Evolutionary conservation across 306 rosid species (phyloP), one percentile per base, ranked within the genome.

Genomic region (Fragaria nilgerrensis): DNA sequence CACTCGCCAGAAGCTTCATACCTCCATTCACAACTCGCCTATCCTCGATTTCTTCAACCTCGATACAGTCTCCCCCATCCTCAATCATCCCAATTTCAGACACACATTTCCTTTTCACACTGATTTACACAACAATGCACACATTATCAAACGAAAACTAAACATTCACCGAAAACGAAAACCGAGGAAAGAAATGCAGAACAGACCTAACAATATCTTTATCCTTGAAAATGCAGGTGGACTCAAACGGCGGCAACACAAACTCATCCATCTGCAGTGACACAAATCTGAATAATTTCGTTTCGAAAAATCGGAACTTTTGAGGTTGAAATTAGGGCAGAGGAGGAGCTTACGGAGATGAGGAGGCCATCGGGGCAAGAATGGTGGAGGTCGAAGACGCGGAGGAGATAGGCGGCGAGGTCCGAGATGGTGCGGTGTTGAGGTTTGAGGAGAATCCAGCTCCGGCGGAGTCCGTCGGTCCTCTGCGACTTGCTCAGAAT

Each of bases 171-270:
- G 29, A 20, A 15, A 41, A 44, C 16, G 36, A 7, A 44, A 44
- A 62, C 13, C 1, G 20, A 29, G 5, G 6, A 10, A 22, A 2
- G 23, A n/a, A 76, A 2, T 3, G 72, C 14, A 1, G 53, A 77
- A 86, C 92, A 78, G 48, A 96, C 98, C 94, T 70, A 72, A 96
- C 68, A 70, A 92, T 82, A 78, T 92, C 99, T 76, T 81, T 87
- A 29, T 96, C 98, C 92, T 84, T 92, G 82, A 96, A 86, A 83
- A 96, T 87, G 80, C 84, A 75, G 45, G 92, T 87, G 2, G 98
- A 92, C 76, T 92, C 99, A 55, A 92, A 96, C 16, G 94, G 91
- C 3, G 99, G 99, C 36, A 96, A 86, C 75, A 87, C 97, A 83
- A 96, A 96, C 52, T 82, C 96, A 85, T 96, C 98, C 97, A 96